Conservation (phyloP, 2,329 filamentous ascomycete genomes). For the Hypoxylon sp. region DNA sequence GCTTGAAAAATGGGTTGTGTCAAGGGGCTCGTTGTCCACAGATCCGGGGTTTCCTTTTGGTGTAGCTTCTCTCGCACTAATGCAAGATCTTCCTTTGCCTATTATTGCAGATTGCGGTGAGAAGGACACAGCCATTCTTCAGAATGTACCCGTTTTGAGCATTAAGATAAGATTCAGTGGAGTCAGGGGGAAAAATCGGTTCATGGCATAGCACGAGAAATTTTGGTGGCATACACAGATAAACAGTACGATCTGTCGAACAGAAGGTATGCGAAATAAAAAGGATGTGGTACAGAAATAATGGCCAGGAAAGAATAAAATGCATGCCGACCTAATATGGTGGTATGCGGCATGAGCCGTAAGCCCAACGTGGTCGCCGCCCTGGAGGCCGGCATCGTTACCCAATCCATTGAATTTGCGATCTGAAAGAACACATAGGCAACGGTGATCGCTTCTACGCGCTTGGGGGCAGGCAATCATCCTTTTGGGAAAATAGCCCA, state of each 20-base stretch:
- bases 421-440: neutral
- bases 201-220: constrained; percentile 3
- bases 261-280: neutral
- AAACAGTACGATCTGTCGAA: neutral
- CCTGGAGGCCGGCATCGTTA: constrained; percentile 16
- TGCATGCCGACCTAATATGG: constrained; percentile 31
- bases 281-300: neutral
- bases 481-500: neutral
- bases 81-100: neutral
- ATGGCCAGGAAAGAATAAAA: constrained; percentile 1
- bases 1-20: neutral
- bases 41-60: constrained; percentile 3
- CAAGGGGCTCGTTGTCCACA: constrained; percentile 9
- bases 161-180: constrained; percentile 5
- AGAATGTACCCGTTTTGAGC: neutral
- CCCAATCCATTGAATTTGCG: constrained; percentile 12
- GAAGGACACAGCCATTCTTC: neutral
- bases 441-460: constrained; percentile 9
- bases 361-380: constrained; percentile 28
- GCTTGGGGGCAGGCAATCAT: neutral
- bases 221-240: neutral
- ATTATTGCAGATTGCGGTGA: constrained; percentile 1
- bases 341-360: constrained; percentile 27
- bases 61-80: constrained; percentile 17
- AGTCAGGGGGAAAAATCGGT: constrained; percentile 6